Conservation (phyloP, 305 asterid genomes). For the Rubia balearica region DNA sequence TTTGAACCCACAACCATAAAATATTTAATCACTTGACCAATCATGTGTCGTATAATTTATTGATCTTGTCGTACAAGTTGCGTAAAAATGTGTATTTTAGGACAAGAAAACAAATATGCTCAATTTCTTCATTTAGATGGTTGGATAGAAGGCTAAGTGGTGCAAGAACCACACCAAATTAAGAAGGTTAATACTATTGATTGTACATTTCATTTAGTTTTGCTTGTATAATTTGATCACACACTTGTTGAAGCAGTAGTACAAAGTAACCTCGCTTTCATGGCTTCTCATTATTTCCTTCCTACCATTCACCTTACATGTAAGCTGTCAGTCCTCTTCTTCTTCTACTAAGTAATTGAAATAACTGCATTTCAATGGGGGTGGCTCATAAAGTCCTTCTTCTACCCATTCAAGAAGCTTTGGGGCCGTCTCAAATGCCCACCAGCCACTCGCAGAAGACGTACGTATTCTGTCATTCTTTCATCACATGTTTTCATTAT, state of each 20-base stretch:
- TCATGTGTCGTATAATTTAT: too few species aligned
- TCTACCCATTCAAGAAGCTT: constrained; percentile 44
- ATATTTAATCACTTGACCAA: too few species aligned
- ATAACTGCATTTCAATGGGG: constrained; percentile 27
- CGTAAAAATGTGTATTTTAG: background rate
- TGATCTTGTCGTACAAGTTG: background rate
- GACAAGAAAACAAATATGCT: constrained; percentile 3
- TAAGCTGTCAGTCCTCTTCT: background rate
- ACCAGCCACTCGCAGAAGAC: constrained; percentile 25
- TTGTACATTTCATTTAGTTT: background rate
- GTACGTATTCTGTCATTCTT: constrained; percentile 13
- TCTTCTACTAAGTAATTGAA: background rate
- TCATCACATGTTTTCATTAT: too few species aligned
- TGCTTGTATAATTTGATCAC: background rate
- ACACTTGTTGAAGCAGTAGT: background rate
- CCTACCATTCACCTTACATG: constrained; percentile 20
- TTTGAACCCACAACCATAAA: too few species aligned
- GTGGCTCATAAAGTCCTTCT: constrained; percentile 41
- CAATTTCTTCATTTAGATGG: constrained; percentile 2
- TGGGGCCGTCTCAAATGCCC: constrained; percentile 29
- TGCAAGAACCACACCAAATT: background rate
- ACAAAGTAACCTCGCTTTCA: background rate
- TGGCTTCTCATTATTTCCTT: constrained; percentile 12
- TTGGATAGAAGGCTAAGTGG: background rate
- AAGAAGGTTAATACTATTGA: too few species aligned